phyloP scores from a whole-genome alignment of 106 monocot genomes.

The Alisma plantagoaquatica region DNA sequence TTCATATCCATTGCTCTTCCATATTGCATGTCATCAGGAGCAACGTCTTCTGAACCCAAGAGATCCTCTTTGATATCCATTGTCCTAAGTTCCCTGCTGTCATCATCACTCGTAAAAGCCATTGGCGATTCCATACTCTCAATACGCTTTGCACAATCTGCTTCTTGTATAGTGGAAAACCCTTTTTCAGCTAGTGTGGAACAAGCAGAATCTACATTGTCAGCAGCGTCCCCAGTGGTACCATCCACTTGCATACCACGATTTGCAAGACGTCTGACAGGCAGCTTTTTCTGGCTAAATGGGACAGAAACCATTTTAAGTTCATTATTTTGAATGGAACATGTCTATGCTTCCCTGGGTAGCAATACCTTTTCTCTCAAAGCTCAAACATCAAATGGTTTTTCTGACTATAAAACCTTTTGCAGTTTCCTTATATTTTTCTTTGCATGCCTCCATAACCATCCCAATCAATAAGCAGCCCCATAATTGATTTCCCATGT shows the following conservation, averaged over 20 bases:
- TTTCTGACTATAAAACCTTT: too few species aligned
- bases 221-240: neutral
- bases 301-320: too few species aligned
- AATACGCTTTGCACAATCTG: neutral
- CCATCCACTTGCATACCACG: neutral
- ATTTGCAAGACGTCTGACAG: conserved; percentile 6
- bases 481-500: too few species aligned
- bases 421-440: too few species aligned
- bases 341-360: too few species aligned
- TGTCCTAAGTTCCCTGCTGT: neutral
- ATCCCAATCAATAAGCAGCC: too few species aligned
- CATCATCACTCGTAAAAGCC: conserved; percentile 16
- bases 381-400: too few species aligned
- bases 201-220: neutral
- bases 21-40: conserved; percentile 34
- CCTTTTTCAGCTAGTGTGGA: neutral
- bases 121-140: neutral
- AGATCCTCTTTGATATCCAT: too few species aligned
- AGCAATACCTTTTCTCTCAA: too few species aligned
- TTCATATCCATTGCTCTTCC: too few species aligned
- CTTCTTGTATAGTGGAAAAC: conserved; percentile 5
- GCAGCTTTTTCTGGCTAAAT: neutral
- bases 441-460: too few species aligned
- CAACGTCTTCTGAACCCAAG: conserved; percentile 11
- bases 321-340: too few species aligned